These are phyloP conservation scores for Trichoderma arundinaceum DNA, from an alignment of 2,329 filamentous ascomycete genomes.

Conservation along the genomic window DNA sequence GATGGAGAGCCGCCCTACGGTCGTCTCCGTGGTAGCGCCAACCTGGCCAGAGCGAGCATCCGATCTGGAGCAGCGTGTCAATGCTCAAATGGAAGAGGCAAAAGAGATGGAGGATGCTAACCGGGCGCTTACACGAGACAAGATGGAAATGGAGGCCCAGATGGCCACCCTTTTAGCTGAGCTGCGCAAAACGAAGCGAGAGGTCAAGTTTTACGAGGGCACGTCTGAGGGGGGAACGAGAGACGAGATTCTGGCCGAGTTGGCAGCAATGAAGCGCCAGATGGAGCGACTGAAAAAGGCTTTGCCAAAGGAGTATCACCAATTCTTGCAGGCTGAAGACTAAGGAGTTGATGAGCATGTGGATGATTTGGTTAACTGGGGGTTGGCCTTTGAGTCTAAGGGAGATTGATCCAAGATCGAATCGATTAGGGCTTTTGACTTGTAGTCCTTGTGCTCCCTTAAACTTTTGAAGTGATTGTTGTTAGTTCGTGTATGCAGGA, in stretches of 20 bases:
- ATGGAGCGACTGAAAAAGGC: slow-evolving; percentile 33
- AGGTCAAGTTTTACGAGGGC: slow-evolving; percentile 36
- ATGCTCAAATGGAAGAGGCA: slow-evolving; percentile 36
- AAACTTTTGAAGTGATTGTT: neutral
- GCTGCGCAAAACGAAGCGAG: slow-evolving; percentile 33
- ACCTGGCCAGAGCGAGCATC: slow-evolving; percentile 45
- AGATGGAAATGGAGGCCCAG: slow-evolving; percentile 34
- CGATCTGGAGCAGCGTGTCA: slow-evolving; percentile 39
- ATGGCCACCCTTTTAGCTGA: slow-evolving; percentile 36
- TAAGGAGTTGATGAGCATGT: neutral
- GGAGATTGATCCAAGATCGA: neutral
- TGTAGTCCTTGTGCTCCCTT: neutral
- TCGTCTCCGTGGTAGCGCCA: slow-evolving; percentile 42
- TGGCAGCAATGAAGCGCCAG: slow-evolving; percentile 32
- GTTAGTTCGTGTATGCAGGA: slow-evolving; percentile 4
- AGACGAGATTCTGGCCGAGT: slow-evolving; percentile 19
- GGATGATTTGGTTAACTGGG: neutral
- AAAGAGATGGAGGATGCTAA: slow-evolving; percentile 35
- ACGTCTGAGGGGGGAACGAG: slow-evolving; percentile 18
- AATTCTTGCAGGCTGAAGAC: slow-evolving; percentile 4
- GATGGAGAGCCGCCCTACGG: slow-evolving; percentile 53
- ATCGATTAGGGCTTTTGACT: neutral
- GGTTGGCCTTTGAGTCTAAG: neutral
- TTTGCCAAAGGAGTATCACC: slow-evolving; percentile 30
- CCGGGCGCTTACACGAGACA: slow-evolving; percentile 36